Percentiles rank a stretch among this genome's conserved stretches.
These are phyloP conservation scores for Conidiobolus incongruus DNA, from an alignment of 371 early-diverging fungal species.

Conservation along the genomic window DNA sequence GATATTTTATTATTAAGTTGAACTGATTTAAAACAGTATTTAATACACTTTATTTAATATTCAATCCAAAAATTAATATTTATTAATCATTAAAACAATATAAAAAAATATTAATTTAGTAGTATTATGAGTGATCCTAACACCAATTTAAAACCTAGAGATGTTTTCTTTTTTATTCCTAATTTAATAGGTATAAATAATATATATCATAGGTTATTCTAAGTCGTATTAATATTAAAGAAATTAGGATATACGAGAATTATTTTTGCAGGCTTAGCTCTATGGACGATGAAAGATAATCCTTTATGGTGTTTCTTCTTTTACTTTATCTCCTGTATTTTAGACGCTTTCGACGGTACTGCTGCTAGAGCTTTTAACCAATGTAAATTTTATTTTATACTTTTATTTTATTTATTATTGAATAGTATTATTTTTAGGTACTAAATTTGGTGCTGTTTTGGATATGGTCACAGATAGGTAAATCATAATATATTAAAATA, in stretches of 20 bases:
- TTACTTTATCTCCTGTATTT: conserved; percentile 67
- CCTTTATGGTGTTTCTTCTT: conserved; percentile 42
- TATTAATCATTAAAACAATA: no score
- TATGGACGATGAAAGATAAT: conserved; percentile 45
- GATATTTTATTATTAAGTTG: no score
- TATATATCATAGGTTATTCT: background rate
- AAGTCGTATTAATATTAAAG: background rate
- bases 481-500: no score
- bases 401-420: no score
- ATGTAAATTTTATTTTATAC: no score
- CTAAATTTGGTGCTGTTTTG: conserved; percentile 84
- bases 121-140: no score
- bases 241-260: conserved; percentile 77
- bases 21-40: no score
- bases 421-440: no score
- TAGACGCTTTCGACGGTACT: conserved; percentile 92
- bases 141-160: no score
- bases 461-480: conserved; percentile 96
- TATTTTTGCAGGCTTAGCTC: conserved; percentile 39
- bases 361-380: conserved; percentile 81
- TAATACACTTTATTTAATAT: no score
- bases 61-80: no score
- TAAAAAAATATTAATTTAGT: no score
- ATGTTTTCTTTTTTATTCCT: conserved; percentile 6
- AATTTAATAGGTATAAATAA: conserved; percentile 5